Base-by-base conservation (phyloP, 2,329 filamentous ascomycete genomes). In the Curvularia hawaiiensis region DNA sequence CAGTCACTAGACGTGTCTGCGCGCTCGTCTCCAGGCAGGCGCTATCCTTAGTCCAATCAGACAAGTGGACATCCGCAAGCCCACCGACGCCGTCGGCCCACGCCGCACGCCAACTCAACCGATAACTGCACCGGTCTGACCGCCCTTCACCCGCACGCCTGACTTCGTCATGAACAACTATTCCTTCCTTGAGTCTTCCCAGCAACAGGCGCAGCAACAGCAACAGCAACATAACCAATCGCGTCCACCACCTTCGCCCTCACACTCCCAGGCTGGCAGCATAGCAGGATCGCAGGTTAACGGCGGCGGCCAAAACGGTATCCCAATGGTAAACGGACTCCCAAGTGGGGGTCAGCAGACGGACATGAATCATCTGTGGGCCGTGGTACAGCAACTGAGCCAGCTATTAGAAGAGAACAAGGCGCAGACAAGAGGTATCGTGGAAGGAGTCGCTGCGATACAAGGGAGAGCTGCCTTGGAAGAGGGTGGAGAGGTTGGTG, bases 341-440 rank as follows among this genome's bases (percentile, higher is more conserved):
- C 73, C 74, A 10, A 71, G 68, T 28, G 74, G 75, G 7, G 76
- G 77, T 44, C 76, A 77, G 50, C 76, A 78, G 63, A 77, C 74
- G 14, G 77, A 79, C 53, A 77, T 79, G 75, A 78, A 78, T 56
- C 71, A 77, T 57, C 67, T 79, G 24, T 78, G 75, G 76, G 67
- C 67, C 31, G 71, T 78, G 33, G 75, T 79, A 38, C 74, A 78
- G 66, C 73, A 78, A 65, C 64, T 79, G 51, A 74, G 71, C 53
- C 70, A 75, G 58, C 57, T 76, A 50, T 65, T 78, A 33, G 74
- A 77, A 52, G 75, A 77, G 54, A 78, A 78, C 58, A 69, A 76
- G 41, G 71, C 69, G 35, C 74, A 78, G 54, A 77, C 74, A 22
- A 62, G 64, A 58, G 69, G 71, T 3, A 75, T 79, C 26, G 67